Evolutionary conservation across 83 land plant genomes (phyloP), one percentile per base, ranked within the genome.

Genomic region (Picea abies): DNA sequence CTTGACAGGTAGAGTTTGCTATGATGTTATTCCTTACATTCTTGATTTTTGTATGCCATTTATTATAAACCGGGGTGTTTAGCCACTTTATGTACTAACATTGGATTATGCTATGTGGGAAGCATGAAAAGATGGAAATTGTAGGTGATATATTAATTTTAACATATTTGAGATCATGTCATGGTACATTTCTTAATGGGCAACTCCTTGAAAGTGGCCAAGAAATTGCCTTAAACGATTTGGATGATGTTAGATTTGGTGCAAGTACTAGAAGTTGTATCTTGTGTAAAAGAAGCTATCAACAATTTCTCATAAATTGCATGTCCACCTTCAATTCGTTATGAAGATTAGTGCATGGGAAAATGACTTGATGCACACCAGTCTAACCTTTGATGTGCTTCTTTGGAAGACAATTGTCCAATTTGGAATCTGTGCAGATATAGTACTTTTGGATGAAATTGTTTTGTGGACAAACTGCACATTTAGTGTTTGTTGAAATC

Each of bases 231-330:
- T 25, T 84, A n/a, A 63, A 60, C 8, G 86, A 60, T 22, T 85
- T 79, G 20, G 86, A 84, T 62, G n/a, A 26, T 22, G 63, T 84
- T 47, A 60, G 26, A 62, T 84, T 82, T 81, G 86, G 84, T n/a
- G 84, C 84, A 37, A 84, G 86, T 66, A 84, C 85, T 4, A 84
- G 86, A 63, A 81, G 23, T 37, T 84, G 82, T 19, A 44, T 84
- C 26, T 26, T 83, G 82, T 39, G 77, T 12, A 73, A 20, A 73
- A n/a, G 11, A 10, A 25, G 58, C 14, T 20, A 44, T 44, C 8
- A 8, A 25, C 25, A n/a, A 1, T 41, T 20, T 19, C 47, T n/a
- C 10, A 52, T 26, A 73, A 47, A 20, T 8, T 22, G 41, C 56
- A 4, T 39, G 19, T 73, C 25, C 22, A 71, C 7, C 22, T 17